Base-by-base conservation (phyloP, 169 alveolate species). In the Babesia sp. region DNA sequence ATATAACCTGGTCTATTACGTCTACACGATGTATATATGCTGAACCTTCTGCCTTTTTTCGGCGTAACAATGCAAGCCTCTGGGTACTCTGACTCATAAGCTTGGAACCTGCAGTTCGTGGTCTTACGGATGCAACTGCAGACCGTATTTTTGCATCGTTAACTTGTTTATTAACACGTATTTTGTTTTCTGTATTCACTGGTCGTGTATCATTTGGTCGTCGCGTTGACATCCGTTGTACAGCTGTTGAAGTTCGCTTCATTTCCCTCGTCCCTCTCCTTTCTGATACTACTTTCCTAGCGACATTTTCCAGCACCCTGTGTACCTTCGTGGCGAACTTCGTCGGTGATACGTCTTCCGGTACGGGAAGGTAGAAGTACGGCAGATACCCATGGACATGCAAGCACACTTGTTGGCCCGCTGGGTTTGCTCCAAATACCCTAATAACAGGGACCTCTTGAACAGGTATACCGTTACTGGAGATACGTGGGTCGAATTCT, bases 311-410 rank as follows among this genome's bases (percentile, higher is more conserved):
- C 48, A 64, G 63, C n/a, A 31, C 24, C 39, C 26, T 45, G 54
- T 64, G 74, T 22, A 48, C 61, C 50, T 50, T 45, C 36, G 11
- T 16, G 22, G 74, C 59, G 24, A 64, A 50, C 26, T 14, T 37
- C 4, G 28, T 28, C 7, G 74, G 63, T 14, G 8, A 2, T 5
- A 46, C 50, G 24, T 64, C 37, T 24, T 64, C 61, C 26, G 74
- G 74, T 4, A 64, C 74, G 0, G 59, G 74, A 0, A 64, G 61
- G 54, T 64, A 64, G 48, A 64, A 64, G 61, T 64, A 64, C 1
- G 74, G 74, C 34, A 64, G 61, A 24, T 64, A 64, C 36, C 74
- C 74, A 34, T 64, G 74, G 18, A 64, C 42, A 31, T 64, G 61
- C 2, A 64, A 34, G 24, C 74, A 64, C n/a, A 50, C 74, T 37